phyloP scores from a whole-genome alignment of 345 rosid species.

The Arabidopsis suecica region DNA sequence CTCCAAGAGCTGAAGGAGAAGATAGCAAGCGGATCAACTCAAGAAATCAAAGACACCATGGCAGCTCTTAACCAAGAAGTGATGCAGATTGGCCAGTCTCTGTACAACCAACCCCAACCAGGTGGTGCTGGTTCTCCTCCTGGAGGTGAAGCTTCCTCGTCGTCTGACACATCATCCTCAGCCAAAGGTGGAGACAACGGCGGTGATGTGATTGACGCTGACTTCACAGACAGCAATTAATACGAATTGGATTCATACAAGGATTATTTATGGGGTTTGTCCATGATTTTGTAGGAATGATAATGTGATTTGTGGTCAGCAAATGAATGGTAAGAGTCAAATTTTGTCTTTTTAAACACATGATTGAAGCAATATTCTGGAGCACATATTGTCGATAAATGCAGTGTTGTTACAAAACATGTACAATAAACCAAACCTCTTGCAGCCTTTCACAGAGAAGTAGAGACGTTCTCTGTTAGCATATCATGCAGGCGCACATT shows the following conservation, averaged over 20 bases:
- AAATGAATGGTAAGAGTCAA: constrained; percentile 16
- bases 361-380: background rate
- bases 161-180: constrained; percentile 37
- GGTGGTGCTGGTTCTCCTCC: constrained; percentile 60
- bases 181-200: constrained; percentile 57
- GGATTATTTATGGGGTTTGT: background rate
- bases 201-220: constrained; percentile 85
- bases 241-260: constrained; percentile 1
- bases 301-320: constrained; percentile 4
- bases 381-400: background rate
- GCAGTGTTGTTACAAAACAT: constrained; percentile 7
- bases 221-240: constrained; percentile 87
- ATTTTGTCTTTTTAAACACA: constrained; percentile 5
- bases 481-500: background rate
- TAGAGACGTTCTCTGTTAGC: background rate
- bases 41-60: constrained; percentile 80
- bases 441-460: background rate
- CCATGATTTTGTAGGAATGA: constrained; percentile 11
- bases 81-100: constrained; percentile 93
- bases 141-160: constrained; percentile 55
- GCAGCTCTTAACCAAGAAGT: constrained; percentile 93
- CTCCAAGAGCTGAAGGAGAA: constrained; percentile 84
- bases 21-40: constrained; percentile 69
- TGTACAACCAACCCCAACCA: constrained; percentile 88
- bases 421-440: constrained; percentile 12